Base-by-base conservation (phyloP, 2,329 filamentous ascomycete species). In the Fusarium caatingaense region DNA sequence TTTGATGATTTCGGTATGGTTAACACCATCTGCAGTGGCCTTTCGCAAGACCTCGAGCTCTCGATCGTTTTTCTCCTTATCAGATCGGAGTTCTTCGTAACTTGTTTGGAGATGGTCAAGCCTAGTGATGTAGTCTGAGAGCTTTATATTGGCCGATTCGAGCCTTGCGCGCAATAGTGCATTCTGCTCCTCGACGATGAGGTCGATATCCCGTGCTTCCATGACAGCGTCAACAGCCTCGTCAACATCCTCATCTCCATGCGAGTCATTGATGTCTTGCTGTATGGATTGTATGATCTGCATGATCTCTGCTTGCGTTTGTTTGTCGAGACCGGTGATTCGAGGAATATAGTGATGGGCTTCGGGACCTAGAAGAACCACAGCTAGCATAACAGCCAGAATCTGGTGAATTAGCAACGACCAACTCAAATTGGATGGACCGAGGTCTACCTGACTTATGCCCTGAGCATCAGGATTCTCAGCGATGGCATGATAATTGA, bases 31-130 rank as follows among this genome's bases (percentile, higher is more conserved):
- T 78, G 83, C 71, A 77, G 83, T 80, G 80, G 87, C 78, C 72
- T 84, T 82, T 70, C 83, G 77, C 54, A 86, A 76, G 57, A 86
- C 78, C 75, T 84, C 84, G 11, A 86, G 83, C 76, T 88, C 85
- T 32, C 83, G 80, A 57, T 87, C 84, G 44, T 88, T 83, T 71
- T 86, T 85, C 63, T 88, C 85, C 56, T 89, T 88, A 73, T 92
- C 85, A 49, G 87, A 85, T 72, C 91, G 87, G 47, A 92, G 80
- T 68, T 89, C 87, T 66, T 93, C 90, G 67, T 93, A 84, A 53
- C 85, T 89, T 66, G 86, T 84, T 71, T 89, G 85, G 20, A 91
- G 80, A 74, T 87, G 84, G 60, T 89, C 88, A 51, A 90, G 81
- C 21, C 88, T 85, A 8, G 87, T 85, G 59, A 87, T 85, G 66